Conservation (phyloP, 805 yeast species). For the Lachancea sp. region DNA sequence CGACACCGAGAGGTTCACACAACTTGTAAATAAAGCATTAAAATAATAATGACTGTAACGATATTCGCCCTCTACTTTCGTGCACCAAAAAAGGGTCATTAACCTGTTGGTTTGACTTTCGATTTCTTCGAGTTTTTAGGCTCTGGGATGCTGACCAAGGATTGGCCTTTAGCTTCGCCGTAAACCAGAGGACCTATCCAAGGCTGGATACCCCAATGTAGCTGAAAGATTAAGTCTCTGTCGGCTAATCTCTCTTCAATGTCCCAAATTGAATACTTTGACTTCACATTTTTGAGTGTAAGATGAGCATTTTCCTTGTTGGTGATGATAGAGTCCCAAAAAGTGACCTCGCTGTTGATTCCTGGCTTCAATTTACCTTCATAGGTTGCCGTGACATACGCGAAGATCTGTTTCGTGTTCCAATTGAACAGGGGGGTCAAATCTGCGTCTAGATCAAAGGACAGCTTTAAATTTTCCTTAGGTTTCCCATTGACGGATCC, state of each 20-base stretch:
- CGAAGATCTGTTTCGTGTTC: conserved; percentile 96
- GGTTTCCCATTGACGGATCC: conserved; percentile 63
- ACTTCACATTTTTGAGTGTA: conserved; percentile 43
- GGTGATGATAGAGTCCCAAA: conserved; percentile 84
- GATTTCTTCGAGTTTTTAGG: background rate
- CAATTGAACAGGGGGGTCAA: conserved; percentile 80
- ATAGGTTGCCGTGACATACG: conserved; percentile 83
- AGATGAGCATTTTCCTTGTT: conserved; percentile 53
- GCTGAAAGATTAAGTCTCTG: conserved; percentile 57
- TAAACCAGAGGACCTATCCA: conserved; percentile 71
- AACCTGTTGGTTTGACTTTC: background rate
- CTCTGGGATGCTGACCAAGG: conserved; percentile 5
- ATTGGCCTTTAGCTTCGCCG: conserved; percentile 46
- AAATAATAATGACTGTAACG: conserved; percentile 3
- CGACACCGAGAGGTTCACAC: background rate
- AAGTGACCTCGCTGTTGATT: conserved; percentile 61
- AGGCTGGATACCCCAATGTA: conserved; percentile 94
- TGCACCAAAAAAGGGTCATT: background rate
- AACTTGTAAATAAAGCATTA: background rate
- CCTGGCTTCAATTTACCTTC: conserved; percentile 38
- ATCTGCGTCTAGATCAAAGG: conserved; percentile 71
- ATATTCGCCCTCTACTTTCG: background rate
- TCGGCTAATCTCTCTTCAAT: conserved; percentile 50
- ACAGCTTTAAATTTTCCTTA: conserved; percentile 67
- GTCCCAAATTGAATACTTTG: conserved; percentile 88